Evolutionary conservation across 2,329 filamentous ascomycete species (phyloP).

Genomic region (Colletotrichum salicis): DNA sequence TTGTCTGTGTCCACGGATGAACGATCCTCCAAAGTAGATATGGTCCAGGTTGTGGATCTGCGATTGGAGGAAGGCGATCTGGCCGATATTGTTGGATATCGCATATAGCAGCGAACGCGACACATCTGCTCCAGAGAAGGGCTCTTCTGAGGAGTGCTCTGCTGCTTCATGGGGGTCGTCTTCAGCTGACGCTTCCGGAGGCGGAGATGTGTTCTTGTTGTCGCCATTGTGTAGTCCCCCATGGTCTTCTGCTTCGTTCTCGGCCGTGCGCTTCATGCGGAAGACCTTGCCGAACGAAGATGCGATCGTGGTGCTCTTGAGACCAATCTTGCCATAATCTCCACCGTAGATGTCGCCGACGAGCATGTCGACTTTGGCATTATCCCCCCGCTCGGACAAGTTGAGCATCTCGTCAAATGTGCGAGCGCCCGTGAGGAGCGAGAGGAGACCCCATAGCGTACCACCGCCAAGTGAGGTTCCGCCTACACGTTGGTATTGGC

Average conservation of each 20-base stretch:
- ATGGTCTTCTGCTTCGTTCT: constrained; percentile 80
- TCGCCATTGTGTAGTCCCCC: constrained; percentile 67
- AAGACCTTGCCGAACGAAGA: constrained; percentile 98
- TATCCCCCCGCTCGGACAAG: constrained; percentile 91
- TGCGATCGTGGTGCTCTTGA: constrained; percentile 95
- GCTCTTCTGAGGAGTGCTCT: constrained; percentile 44
- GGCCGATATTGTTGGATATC: constrained; percentile 97
- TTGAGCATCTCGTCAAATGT: constrained; percentile 98
- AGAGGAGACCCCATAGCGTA: constrained; percentile 96
- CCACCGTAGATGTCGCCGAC: constrained; percentile 98
- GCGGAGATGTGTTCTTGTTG: constrained; percentile 42
- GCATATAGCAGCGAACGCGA: constrained; percentile 92
- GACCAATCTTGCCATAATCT: constrained; percentile 94
- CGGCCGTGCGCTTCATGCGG: constrained; percentile 87
- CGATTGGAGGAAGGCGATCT: constrained; percentile 96
- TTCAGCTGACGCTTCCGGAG: constrained; percentile 29
- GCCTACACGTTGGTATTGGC: constrained; percentile 88
- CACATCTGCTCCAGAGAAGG: constrained; percentile 85
- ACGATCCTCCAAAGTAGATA: constrained; percentile 98
- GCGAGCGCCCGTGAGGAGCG: constrained; percentile 88
- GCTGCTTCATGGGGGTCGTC: constrained; percentile 15
- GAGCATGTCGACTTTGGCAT: constrained; percentile 92
- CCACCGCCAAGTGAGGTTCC: constrained; percentile 95
- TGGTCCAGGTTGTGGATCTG: constrained; percentile 91
- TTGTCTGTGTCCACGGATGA: constrained; percentile 94